Conservation (phyloP, 2,329 filamentous ascomycete genomes). For the Xylariaceae sp. region DNA sequence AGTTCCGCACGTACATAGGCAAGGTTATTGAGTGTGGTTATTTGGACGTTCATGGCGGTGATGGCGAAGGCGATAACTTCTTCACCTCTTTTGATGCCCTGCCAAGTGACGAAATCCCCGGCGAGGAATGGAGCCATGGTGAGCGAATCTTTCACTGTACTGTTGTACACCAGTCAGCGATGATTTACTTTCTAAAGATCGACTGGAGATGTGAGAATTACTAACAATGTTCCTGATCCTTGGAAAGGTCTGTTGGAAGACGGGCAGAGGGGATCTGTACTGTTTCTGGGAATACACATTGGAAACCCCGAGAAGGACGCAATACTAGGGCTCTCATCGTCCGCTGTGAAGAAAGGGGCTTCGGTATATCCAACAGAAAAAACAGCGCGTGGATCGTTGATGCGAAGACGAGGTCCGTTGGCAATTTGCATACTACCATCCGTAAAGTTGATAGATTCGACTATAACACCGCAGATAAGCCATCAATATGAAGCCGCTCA, state of each 20-base stretch:
- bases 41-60: conserved; percentile 35
- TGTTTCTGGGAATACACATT: conserved; percentile 47
- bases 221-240: conserved; percentile 33
- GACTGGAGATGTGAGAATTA: neutral
- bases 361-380: conserved; percentile 37
- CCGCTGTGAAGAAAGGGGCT: conserved; percentile 42
- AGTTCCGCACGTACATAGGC: conserved; percentile 36
- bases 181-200: neutral
- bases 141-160: conserved; percentile 33
- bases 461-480: no score
- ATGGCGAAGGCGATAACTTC: conserved; percentile 35
- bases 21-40: conserved; percentile 30
- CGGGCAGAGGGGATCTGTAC: conserved; percentile 34
- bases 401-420: conserved; percentile 32
- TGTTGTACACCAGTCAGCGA: conserved; percentile 9
- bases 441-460: conserved; percentile 32
- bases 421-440: conserved; percentile 33
- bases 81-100: conserved; percentile 28
- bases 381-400: conserved; percentile 44
- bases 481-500: no score
- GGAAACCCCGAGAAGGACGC: conserved; percentile 47
- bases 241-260: conserved; percentile 31
- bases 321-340: conserved; percentile 45
- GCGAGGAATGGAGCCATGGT: conserved; percentile 34
- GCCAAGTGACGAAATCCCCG: conserved; percentile 35